Percentiles rank a stretch among this genome's conserved stretches.
These are phyloP conservation scores for Kickxella alabastrina DNA, from an alignment of 192 early-diverging fungal genomes.

Conservation along the genomic window DNA sequence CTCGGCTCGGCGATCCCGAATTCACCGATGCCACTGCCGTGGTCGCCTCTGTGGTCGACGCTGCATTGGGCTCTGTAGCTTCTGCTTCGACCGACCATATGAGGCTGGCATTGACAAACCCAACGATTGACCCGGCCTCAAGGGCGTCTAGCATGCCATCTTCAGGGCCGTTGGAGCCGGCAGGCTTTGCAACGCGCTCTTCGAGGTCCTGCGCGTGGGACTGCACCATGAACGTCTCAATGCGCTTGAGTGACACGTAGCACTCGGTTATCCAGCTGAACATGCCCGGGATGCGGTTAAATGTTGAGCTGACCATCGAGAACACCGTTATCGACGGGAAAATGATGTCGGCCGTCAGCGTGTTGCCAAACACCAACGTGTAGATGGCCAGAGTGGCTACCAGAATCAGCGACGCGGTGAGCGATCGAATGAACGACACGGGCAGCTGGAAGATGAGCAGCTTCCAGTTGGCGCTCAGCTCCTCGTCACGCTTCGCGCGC, in stretches of 20 bases:
- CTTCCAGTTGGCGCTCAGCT: slow-evolving; percentile 55
- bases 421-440: slow-evolving; percentile 46
- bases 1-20: not conserved
- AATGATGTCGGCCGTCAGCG: slow-evolving; percentile 60
- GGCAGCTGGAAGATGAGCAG: slow-evolving; percentile 58
- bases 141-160: not conserved
- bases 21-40: slow-evolving; percentile 1
- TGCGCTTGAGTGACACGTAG: slow-evolving; percentile 63
- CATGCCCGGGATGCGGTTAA: slow-evolving; percentile 59
- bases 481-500: slow-evolving; percentile 57
- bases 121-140: slow-evolving; percentile 3
- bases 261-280: slow-evolving; percentile 58
- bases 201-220: slow-evolving; percentile 59
- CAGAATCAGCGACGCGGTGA: slow-evolving; percentile 59
- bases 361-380: slow-evolving; percentile 53
- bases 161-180: not conserved
- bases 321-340: slow-evolving; percentile 74
- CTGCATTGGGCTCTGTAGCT: not conserved
- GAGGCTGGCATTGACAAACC: slow-evolving; percentile 45
- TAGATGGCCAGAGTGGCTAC: slow-evolving; percentile 60
- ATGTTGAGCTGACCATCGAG: slow-evolving; percentile 62
- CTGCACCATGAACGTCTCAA: slow-evolving; percentile 74
- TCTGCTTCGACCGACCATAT: slow-evolving; percentile 17
- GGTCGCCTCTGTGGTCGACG: not conserved
- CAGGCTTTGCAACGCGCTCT: slow-evolving; percentile 37